A percentile compares a stretch with the other conserved stretches of the same genome.
phyloP scores from a whole-genome alignment of 177 flowering plant genomes.

The Tripterygium wilfordii region DNA sequence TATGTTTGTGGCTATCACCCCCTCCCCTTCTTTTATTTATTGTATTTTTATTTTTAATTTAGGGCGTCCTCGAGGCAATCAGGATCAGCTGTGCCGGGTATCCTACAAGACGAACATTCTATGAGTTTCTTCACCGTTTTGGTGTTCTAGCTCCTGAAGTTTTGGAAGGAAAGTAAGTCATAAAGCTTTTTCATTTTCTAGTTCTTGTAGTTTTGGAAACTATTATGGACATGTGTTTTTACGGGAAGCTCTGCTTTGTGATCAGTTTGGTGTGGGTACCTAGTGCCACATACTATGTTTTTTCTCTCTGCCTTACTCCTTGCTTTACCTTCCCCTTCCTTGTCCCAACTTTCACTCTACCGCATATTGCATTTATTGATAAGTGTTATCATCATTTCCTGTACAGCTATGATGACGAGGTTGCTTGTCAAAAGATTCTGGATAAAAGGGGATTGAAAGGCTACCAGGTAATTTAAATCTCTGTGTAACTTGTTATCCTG shows the following conservation, averaged over 20 bases:
- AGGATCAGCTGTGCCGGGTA: slow-evolving; percentile 98
- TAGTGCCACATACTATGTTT: too few relatives aligned
- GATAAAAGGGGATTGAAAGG: slow-evolving; percentile 82
- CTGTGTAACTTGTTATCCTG: slow-evolving; percentile 4
- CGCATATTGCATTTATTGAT: too few relatives aligned
- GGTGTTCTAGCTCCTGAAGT: slow-evolving; percentile 93
- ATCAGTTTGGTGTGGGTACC: too few relatives aligned
- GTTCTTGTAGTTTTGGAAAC: slow-evolving; percentile 1
- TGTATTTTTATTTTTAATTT: background rate
- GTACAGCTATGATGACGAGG: slow-evolving; percentile 71
- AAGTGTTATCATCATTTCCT: slow-evolving; percentile 1
- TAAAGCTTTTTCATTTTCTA: background rate
- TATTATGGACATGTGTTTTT: background rate
- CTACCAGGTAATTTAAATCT: slow-evolving; percentile 61
- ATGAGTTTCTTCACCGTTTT: slow-evolving; percentile 90
- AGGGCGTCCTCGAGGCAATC: slow-evolving; percentile 99
- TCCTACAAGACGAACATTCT: slow-evolving; percentile 90
- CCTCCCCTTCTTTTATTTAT: background rate
- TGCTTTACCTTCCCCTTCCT: background rate
- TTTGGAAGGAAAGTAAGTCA: slow-evolving; percentile 76
- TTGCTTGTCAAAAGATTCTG: slow-evolving; percentile 84
- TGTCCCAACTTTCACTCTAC: too few relatives aligned
- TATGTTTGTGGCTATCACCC: background rate
- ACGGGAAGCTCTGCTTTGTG: background rate
- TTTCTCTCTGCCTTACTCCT: background rate